These are phyloP conservation scores for Candida patagonica DNA, from an alignment of 805 yeast species.

Conservation along the genomic window DNA sequence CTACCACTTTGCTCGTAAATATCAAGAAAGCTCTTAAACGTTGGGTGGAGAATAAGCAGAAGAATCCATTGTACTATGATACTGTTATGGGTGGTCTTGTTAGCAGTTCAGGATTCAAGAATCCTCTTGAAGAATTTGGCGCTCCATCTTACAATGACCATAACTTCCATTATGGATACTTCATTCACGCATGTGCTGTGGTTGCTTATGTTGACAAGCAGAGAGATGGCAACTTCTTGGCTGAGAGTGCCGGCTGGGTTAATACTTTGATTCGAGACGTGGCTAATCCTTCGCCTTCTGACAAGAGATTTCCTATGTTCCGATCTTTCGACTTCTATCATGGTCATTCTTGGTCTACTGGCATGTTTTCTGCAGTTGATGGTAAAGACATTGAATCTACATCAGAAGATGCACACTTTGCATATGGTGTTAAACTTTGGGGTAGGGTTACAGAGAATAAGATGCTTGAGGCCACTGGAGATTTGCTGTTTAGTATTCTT, in stretches of 20 bases:
- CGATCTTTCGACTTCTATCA: slow-evolving; percentile 63
- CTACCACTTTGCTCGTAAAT: slow-evolving; percentile 43
- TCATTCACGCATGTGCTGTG: slow-evolving; percentile 72
- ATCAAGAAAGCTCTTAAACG: slow-evolving; percentile 60
- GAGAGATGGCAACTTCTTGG: slow-evolving; percentile 44
- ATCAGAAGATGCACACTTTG: slow-evolving; percentile 65
- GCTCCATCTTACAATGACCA: slow-evolving; percentile 73
- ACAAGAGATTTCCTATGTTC: slow-evolving; percentile 55
- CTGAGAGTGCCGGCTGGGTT: slow-evolving; percentile 44
- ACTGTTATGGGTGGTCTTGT: slow-evolving; percentile 41
- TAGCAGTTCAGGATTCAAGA: slow-evolving; percentile 28
- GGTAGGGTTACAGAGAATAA: slow-evolving; percentile 47
- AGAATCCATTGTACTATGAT: slow-evolving; percentile 69
- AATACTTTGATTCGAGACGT: slow-evolving; percentile 56
- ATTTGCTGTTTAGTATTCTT: slow-evolving; percentile 51
- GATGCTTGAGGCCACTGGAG: slow-evolving; percentile 47
- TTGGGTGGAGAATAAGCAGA: slow-evolving; percentile 62
- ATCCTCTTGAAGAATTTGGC: too few species aligned
- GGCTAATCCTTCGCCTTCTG: slow-evolving; percentile 46
- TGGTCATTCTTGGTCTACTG: slow-evolving; percentile 78
- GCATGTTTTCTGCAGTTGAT: slow-evolving; percentile 52
- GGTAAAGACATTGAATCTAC: slow-evolving; percentile 70
- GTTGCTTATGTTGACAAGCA: slow-evolving; percentile 51
- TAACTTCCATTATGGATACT: slow-evolving; percentile 83
- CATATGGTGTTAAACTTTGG: slow-evolving; percentile 68